Conservation (phyloP, 495 filamentous ascomycete species). For the Melanomma pulvis-pyrius region DNA sequence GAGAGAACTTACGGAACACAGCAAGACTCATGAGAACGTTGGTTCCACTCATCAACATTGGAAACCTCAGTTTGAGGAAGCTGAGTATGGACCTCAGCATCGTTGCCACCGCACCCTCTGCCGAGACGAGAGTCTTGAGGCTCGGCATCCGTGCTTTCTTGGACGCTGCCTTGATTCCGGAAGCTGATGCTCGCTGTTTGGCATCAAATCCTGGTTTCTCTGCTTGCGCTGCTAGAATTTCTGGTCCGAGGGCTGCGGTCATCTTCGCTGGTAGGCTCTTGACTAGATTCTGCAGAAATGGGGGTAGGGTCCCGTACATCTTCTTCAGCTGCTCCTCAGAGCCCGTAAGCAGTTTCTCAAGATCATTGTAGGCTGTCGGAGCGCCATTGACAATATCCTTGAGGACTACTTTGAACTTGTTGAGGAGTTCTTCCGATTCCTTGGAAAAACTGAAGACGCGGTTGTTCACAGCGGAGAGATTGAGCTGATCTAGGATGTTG, state of each 20-base stretch:
- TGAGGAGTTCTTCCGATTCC: slow-evolving; percentile 76
- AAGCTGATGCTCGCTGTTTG: slow-evolving; percentile 54
- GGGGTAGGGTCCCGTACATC: slow-evolving; percentile 76
- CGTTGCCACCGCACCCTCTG: slow-evolving; percentile 78
- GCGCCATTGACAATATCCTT: slow-evolving; percentile 91
- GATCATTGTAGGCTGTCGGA: slow-evolving; percentile 89
- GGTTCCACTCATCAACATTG: slow-evolving; percentile 76
- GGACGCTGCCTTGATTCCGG: slow-evolving; percentile 48
- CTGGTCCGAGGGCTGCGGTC: slow-evolving; percentile 71
- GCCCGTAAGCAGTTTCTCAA: slow-evolving; percentile 78
- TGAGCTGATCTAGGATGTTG: slow-evolving; percentile 74
- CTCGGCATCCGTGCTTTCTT: slow-evolving; percentile 58
- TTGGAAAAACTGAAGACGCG: slow-evolving; percentile 78
- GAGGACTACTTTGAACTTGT: slow-evolving; percentile 83
- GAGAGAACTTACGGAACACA: slow-evolving; percentile 67
- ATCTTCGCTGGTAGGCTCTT: slow-evolving; percentile 82
- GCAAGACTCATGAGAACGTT: slow-evolving; percentile 86
- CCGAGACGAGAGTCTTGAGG: slow-evolving; percentile 78
- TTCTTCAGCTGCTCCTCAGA: slow-evolving; percentile 74
- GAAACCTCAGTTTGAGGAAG: slow-evolving; percentile 80
- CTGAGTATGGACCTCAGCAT: slow-evolving; percentile 86
- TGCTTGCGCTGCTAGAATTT: slow-evolving; percentile 73
- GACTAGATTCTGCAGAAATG: slow-evolving; percentile 82
- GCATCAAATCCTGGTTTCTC: slow-evolving; percentile 68
- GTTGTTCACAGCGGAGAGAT: slow-evolving; percentile 76